Evolutionary conservation across 73 alveolate genomes (phyloP).

Genomic region (Paramecium octaurelia): DNA sequence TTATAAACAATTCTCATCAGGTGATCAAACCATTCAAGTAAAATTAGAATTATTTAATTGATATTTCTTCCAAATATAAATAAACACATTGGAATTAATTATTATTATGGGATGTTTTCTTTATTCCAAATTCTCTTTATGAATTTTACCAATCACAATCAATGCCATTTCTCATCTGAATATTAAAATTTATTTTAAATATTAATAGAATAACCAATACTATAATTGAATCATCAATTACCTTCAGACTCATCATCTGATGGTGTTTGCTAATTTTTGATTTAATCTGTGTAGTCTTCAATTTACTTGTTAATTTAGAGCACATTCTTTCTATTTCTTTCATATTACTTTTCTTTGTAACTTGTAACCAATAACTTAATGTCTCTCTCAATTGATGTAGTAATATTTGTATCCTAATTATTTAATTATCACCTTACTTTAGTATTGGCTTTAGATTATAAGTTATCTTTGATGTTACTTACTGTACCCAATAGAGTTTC

Average conservation of each 20-base stretch:
- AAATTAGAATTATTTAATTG: neutral
- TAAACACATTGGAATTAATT: neutral
- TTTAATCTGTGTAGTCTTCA: conserved; percentile 2
- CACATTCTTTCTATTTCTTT: conserved; percentile 43
- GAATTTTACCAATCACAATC: neutral
- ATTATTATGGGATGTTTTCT: neutral
- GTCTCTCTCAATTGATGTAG: neutral
- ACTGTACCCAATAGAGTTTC: conserved; percentile 20
- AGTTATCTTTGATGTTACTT: conserved; percentile 10
- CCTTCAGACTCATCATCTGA: conserved; percentile 43
- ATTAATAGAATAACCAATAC: neutral
- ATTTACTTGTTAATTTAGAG: neutral
- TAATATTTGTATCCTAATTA: neutral
- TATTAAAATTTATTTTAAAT: neutral
- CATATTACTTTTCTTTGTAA: conserved; percentile 12
- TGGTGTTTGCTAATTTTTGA: neutral
- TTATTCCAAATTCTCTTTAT: no score
- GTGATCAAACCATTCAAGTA: neutral
- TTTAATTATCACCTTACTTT: neutral
- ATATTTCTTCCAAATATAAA: neutral
- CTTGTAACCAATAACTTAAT: neutral
- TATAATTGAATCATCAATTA: neutral
- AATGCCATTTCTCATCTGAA: no score
- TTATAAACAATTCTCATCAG: neutral
- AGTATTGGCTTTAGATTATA: neutral